Base-by-base conservation (phyloP, 176 grass and related monocot genomes). In the Panicum miliaceum region DNA sequence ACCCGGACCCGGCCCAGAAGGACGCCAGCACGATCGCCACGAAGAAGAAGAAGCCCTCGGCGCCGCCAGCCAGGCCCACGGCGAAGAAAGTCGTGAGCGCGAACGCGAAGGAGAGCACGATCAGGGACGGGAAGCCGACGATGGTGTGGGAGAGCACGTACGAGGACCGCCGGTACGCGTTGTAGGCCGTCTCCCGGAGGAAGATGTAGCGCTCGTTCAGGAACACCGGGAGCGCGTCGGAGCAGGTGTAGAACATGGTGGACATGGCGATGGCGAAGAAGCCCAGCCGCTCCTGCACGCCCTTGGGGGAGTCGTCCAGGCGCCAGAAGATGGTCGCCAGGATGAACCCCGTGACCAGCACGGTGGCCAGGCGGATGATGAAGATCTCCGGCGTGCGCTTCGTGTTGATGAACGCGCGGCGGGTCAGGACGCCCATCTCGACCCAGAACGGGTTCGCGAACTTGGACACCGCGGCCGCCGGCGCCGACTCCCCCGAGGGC, bases 211-310 rank as follows among this genome's bases (percentile, higher is more conserved):
- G 89, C 76, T 98, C 96, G 81, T 95, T 90, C 35, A 98, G 96
- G 96, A 98, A 98, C 59, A 98, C 83, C 0, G 96, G 91, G 18
- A 98, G 96, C 37, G 96, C 93, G 75, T 98, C 96, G 66, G 96
- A 90, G 88, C 93, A 95, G 48, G 96, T 95, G 93, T 93, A 98
- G 89, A 95, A 98, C 96, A 98, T 98, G 83, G 96, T 98, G 59
- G 96, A 98, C 96, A 95, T 98, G 83, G 96, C 96, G 41, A 98
- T 98, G 79, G 93, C 96, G 85, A 98, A 95, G 91, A 98, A 98
- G 2, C 96, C 96, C 20, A 98, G 85, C 0, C 96, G 87, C 80
- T 98, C 96, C 75, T 98, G 81, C 57, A 90, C 91, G 7, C 96
- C 96, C 83, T 90, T 98, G 71, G 96, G 96, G 16, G 96, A 92